Conservation (phyloP, 208 protist species). For the Trypanosoma vivax region DNA sequence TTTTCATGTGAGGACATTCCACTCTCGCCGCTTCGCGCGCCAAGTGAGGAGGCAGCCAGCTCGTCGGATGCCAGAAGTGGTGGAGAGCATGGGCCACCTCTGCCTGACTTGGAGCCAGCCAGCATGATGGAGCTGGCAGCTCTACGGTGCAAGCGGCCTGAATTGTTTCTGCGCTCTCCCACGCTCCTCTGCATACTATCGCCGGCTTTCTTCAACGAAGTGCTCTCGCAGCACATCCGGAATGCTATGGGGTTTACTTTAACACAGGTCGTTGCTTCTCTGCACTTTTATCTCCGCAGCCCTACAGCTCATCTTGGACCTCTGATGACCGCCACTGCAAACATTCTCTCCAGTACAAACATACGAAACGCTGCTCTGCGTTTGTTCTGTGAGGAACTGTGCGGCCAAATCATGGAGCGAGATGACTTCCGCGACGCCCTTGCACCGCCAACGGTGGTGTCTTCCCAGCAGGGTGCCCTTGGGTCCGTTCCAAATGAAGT, state of each 20-base stretch:
- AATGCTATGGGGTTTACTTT: conserved; percentile 21
- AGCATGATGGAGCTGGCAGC: conserved; percentile 7
- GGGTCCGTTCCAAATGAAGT: conserved; percentile 58
- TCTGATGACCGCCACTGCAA: conserved; percentile 58
- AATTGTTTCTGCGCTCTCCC: conserved; percentile 39
- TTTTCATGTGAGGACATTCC: conserved; percentile 42
- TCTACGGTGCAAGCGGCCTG: conserved; percentile 18
- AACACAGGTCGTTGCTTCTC: conserved; percentile 41
- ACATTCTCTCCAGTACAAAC: conserved; percentile 37
- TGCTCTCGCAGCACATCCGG: conserved; percentile 27
- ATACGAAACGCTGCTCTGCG: conserved; percentile 49
- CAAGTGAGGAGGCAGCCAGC: neutral
- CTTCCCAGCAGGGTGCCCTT: conserved; percentile 13
- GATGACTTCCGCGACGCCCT: conserved; percentile 58
- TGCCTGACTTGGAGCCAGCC: neutral
- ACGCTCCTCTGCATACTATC: conserved; percentile 51
- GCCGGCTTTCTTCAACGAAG: conserved; percentile 43
- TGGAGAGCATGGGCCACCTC: neutral
- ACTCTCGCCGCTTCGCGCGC: conserved; percentile 5
- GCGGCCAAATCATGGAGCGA: conserved; percentile 40
- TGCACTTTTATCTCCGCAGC: conserved; percentile 48
- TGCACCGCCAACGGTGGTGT: conserved; percentile 55
- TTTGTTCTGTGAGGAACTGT: conserved; percentile 64
- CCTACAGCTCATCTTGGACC: conserved; percentile 40
- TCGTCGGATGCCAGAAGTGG: conserved; percentile 1